Percentiles rank a stretch among this genome's conserved stretches.
Conservation (phyloP, 2,329 filamentous ascomycete genomes). For the Nectriaceae sp. region DNA sequence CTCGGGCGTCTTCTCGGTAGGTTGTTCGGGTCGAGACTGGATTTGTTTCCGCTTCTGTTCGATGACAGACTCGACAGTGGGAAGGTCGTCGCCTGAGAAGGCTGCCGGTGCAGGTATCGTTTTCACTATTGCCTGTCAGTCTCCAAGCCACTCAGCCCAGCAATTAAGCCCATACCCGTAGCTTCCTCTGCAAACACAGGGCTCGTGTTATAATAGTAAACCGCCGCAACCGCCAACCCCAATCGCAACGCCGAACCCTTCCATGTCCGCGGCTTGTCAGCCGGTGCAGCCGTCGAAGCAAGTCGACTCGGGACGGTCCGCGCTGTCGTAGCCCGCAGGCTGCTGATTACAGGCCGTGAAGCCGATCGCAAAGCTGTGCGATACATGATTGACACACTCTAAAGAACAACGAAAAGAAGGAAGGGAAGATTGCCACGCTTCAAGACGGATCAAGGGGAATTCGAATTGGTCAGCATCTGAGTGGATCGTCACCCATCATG, state of each 20-base stretch:
- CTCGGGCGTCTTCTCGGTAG: slow-evolving; percentile 24
- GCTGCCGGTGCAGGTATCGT: slow-evolving; percentile 45
- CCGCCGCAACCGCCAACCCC: slow-evolving; percentile 71
- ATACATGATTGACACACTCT: slow-evolving; percentile 45
- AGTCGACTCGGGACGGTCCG: slow-evolving; percentile 49
- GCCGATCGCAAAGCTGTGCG: slow-evolving; percentile 52
- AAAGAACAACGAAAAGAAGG: slow-evolving; percentile 5
- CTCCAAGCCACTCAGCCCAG: not conserved
- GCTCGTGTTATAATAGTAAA: slow-evolving; percentile 96
- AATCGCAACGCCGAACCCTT: slow-evolving; percentile 75
- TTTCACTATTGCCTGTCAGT: slow-evolving; percentile 26
- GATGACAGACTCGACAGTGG: slow-evolving; percentile 68
- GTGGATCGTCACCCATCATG: slow-evolving; percentile 8
- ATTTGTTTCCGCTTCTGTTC: slow-evolving; percentile 61
- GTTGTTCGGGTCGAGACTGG: slow-evolving; percentile 21
- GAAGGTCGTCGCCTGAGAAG: slow-evolving; percentile 59
- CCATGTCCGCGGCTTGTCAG: slow-evolving; percentile 75
- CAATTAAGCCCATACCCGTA: slow-evolving; percentile 57
- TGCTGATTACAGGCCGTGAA: slow-evolving; percentile 45
- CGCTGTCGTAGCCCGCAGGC: slow-evolving; percentile 42
- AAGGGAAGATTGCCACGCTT: not conserved
- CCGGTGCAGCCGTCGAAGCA: slow-evolving; percentile 53
- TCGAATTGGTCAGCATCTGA: slow-evolving; percentile 24
- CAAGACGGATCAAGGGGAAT: slow-evolving; percentile 4
- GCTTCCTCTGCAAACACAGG: slow-evolving; percentile 83